Base-by-base conservation (phyloP, 148 eudicot genomes). In the Simmondsia chinensis region DNA sequence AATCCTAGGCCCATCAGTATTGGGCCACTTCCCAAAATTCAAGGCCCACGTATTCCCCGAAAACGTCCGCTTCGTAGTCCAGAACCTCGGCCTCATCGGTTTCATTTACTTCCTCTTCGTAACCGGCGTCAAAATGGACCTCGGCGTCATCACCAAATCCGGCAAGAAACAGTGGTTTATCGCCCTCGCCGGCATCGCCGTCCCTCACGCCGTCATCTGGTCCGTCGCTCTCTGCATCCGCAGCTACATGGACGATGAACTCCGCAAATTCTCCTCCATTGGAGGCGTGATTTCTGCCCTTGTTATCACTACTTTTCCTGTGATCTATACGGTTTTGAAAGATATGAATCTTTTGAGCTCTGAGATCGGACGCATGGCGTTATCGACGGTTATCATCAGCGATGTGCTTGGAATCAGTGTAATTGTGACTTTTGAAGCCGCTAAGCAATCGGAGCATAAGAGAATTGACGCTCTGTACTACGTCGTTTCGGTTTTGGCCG, bases 341-440 rank as follows among this genome's bases (percentile, higher is more conserved):
- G 96, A 87, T 33, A 68, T 87, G 53, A 74, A 87, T 10, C 79
- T 87, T 0, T 61, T 87, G 0, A 79, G 88, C 80, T 87, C 96
- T 0, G 96, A 83, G 43, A 52, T 87, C 3, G 96, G 96, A 4
- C 58, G 80, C 3, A 12, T 72, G 26, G 88, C 96, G 16, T 28
- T 87, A 15, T 67, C 79, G 0, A 72, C 73, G 0, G 80, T 75
- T 1, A 36, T 87, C 0, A 43, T 83, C 7, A 56, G 74, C 33
- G 94, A 82, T 35, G 7, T 74, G 0, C n/a, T 83, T 3, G 96
- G 94, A 0, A 56, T 87, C 1, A 58, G 30, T 17, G 63, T 67
- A 4, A 25, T 74, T 0, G 50, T 70, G 2, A 28, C 67, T 1
- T 87, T 87, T 21, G 94, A 87, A 55, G 85, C 88, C 0, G 27